phyloP scores from a whole-genome alignment of 495 filamentous ascomycete species.

The Friedmanniomyces endolithicus region DNA sequence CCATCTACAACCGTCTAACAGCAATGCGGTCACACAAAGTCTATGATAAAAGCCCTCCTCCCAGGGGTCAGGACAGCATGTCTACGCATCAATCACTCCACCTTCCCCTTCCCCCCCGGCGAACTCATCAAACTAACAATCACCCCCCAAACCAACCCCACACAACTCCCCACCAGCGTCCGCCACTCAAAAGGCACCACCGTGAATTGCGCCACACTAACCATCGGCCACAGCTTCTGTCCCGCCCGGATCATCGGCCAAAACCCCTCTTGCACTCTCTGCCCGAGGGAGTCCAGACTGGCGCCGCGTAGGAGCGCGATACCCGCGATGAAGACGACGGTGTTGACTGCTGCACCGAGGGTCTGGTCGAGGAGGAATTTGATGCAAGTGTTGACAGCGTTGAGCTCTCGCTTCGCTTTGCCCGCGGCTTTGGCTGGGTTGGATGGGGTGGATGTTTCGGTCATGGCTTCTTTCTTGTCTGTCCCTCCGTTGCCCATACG shows the following conservation, averaged over 20 bases:
- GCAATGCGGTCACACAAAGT: no score
- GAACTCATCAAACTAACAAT: no score
- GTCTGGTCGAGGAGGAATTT: slow-evolving; percentile 82
- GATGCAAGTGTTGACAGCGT: slow-evolving; percentile 56
- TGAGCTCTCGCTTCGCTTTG: slow-evolving; percentile 34
- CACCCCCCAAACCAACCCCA: slow-evolving; percentile 21
- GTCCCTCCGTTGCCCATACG: background rate
- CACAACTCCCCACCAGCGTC: slow-evolving; percentile 63
- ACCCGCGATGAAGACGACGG: slow-evolving; percentile 54
- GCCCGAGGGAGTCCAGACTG: slow-evolving; percentile 1
- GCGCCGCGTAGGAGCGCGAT: slow-evolving; percentile 39
- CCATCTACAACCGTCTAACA: no score
- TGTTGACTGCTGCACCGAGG: slow-evolving; percentile 63
- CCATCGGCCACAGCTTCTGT: slow-evolving; percentile 72
- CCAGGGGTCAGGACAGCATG: background rate
- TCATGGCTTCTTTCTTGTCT: background rate
- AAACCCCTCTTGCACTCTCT: slow-evolving; percentile 43
- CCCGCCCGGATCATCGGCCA: slow-evolving; percentile 59
- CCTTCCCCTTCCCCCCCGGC: no score
- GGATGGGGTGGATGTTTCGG: background rate
- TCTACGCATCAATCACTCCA: no score
- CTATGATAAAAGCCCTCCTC: background rate
- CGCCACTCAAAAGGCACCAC: slow-evolving; percentile 65
- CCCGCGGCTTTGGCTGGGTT: background rate
- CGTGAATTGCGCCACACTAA: slow-evolving; percentile 66